Evolutionary conservation across 1,284 basidiomycete genomes (phyloP).

Genomic region (Xerocomus amazonicus): DNA sequence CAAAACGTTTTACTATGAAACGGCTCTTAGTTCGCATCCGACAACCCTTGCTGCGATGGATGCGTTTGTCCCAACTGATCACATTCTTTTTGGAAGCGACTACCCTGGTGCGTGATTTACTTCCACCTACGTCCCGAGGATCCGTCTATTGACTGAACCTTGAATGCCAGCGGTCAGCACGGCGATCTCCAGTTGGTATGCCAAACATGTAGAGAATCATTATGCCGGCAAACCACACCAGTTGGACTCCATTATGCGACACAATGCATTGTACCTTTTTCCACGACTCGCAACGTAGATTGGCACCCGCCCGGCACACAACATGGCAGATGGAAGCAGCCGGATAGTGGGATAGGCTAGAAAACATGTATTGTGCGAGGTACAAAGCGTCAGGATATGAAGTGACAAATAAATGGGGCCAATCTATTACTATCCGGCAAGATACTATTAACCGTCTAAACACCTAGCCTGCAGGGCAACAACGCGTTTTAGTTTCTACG

Average conservation of each 20-base stretch:
- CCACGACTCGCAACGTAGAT: slow-evolving; percentile 29
- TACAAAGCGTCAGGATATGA: slow-evolving; percentile 29
- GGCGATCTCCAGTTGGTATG: slow-evolving; percentile 57
- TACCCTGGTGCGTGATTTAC: slow-evolving; percentile 52
- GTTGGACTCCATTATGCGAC: slow-evolving; percentile 39
- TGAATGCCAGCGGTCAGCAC: slow-evolving; percentile 49
- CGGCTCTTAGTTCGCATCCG: slow-evolving; percentile 56
- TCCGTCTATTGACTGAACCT: slow-evolving; percentile 4
- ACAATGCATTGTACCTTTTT: slow-evolving; percentile 51
- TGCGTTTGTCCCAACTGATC: slow-evolving; percentile 44
- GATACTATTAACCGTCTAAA: slow-evolving; percentile 33
- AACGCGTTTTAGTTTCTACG: slow-evolving; percentile 9
- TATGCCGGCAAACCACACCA: slow-evolving; percentile 37
- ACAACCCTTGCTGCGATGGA: slow-evolving; percentile 48
- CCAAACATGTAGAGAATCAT: slow-evolving; percentile 45
- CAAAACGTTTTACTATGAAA: slow-evolving; percentile 66
- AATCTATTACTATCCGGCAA: slow-evolving; percentile 21
- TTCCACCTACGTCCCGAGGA: not conserved
- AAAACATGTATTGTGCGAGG: slow-evolving; percentile 23
- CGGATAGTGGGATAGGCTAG: not conserved
- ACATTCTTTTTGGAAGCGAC: slow-evolving; percentile 66
- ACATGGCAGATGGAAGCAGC: not conserved
- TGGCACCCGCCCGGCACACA: not conserved
- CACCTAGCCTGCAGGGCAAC: slow-evolving; percentile 40
- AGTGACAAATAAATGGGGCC: slow-evolving; percentile 23